Base-by-base conservation (phyloP, 169 alveolate genomes). In the Plasmodium vivax region DNA sequence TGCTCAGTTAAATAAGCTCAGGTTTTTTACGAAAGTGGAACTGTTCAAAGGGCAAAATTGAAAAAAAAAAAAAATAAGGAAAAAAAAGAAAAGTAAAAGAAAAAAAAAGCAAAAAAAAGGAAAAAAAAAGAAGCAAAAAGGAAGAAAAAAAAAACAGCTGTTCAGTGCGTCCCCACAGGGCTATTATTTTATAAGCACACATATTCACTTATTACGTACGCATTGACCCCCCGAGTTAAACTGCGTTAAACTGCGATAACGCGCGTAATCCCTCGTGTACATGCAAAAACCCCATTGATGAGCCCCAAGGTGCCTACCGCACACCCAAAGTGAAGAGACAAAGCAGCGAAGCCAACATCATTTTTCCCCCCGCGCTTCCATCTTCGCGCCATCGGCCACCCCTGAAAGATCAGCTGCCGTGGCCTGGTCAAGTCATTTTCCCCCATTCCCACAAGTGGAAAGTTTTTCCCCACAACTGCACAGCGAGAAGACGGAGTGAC, bases 1-100 rank as follows among this genome's bases (percentile, higher is more conserved):
- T 62, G 75, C 75, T 62, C 75, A 62, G 36, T 62, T 62, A 62
- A 62, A 62, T 62, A 62, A 19, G 75, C 75, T 62, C 75, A 62
- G 75, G 19, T 62, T 62, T 62, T 62, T 62, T 27, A 23, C 75
- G 2, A 27, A 62, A 62, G 75, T 8, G 30, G 38, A 62, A 62
- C 38, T 23, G n/a, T 23, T 3, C n/a, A 6, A 62, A 62, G 38
- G 5, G 14, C 38, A n/a, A 19, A 62, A 62, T 19, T 62, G 4
- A 62, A 19, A 62, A 62, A 62, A 62, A 62, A 62, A 62, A 62
- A 16, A 16, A 27, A 62, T n/a, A n/a, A n/a, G n/a, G n/a, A n/a
- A n/a, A n/a, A n/a, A n/a, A n/a, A n/a, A n/a, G n/a, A n/a, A n/a
- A n/a, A n/a, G n/a, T n/a, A n/a, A n/a, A n/a, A n/a, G n/a, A n/a